phyloP scores from a whole-genome alignment of 2,329 filamentous ascomycete species.

The Botryotinia calthae region DNA sequence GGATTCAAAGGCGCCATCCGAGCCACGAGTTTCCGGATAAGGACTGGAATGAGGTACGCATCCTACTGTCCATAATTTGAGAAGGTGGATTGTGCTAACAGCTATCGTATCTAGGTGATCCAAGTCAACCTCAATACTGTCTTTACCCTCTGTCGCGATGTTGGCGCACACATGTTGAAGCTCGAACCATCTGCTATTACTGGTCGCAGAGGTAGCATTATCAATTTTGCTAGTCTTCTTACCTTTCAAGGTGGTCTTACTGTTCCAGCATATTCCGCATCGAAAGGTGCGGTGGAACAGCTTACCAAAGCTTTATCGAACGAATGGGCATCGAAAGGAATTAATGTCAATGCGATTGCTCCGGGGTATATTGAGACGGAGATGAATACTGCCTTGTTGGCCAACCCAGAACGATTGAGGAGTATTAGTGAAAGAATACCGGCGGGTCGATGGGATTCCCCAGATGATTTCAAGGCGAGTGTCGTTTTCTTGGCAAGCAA shows the following conservation, averaged over 20 bases:
- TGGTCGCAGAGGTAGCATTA: conserved; percentile 67
- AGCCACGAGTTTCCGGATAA: conserved; percentile 42
- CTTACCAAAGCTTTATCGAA: conserved; percentile 66
- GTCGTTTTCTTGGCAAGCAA: conserved; percentile 73
- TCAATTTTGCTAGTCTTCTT: conserved; percentile 84
- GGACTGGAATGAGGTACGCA: conserved; percentile 42
- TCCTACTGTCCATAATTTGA: conserved; percentile 64
- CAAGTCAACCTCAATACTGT: conserved; percentile 84
- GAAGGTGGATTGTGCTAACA: conserved; percentile 36
- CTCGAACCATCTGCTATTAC: conserved; percentile 65
- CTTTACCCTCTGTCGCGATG: conserved; percentile 74
- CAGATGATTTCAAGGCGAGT: conserved; percentile 85
- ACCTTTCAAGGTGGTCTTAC: conserved; percentile 88
- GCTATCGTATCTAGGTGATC: conserved; percentile 49
- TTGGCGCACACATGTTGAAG: conserved; percentile 74
- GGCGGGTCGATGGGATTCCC: conserved; percentile 75
- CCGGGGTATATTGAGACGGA: conserved; percentile 92
- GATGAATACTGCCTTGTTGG: conserved; percentile 83
- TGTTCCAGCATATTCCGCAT: conserved; percentile 82
- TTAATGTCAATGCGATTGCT: conserved; percentile 85
- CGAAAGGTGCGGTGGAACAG: conserved; percentile 82
- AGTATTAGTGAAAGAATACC: conserved; percentile 81
- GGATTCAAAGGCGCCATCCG: conserved; percentile 40
- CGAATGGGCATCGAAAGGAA: conserved; percentile 76
- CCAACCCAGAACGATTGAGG: conserved; percentile 64